These are phyloP conservation scores for Russula emetica DNA, from an alignment of 768 basidiomycete species.

Conservation along the genomic window DNA sequence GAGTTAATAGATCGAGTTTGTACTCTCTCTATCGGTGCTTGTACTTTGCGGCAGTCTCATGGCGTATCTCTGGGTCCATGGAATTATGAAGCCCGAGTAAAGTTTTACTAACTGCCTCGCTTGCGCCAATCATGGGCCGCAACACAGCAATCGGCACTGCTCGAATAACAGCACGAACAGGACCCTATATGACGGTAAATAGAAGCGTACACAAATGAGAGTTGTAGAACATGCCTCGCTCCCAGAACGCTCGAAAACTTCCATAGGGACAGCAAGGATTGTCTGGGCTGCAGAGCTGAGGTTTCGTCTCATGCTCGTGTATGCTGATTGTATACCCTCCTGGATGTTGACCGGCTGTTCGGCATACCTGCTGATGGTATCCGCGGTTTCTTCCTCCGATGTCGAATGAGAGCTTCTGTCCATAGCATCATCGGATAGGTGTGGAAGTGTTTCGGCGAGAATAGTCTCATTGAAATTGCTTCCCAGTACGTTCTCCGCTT, in stretches of 20 bases:
- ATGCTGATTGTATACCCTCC: constrained; percentile 91
- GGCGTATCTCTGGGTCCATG: constrained; percentile 76
- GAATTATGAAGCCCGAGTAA: constrained; percentile 90
- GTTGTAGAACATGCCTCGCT: constrained; percentile 60
- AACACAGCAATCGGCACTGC: constrained; percentile 97
- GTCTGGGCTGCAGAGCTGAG: constrained; percentile 95
- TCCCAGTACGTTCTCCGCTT: constrained; percentile 87
- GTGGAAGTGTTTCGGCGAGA: constrained; percentile 60
- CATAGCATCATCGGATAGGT: constrained; percentile 30
- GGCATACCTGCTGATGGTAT: constrained; percentile 83
- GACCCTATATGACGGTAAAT: constrained; percentile 52
- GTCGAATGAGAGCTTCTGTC: constrained; percentile 34
- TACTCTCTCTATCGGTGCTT: constrained; percentile 57
- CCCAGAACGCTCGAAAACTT: constrained; percentile 92
- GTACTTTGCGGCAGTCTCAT: constrained; percentile 91
- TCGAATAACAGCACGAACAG: constrained; percentile 89
- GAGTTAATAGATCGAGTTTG: not conserved
- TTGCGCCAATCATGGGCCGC: constrained; percentile 97
- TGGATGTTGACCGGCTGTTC: constrained; percentile 79
- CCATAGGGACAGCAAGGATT: constrained; percentile 98
- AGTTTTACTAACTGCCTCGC: constrained; percentile 94
- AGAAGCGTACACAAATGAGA: constrained; percentile 2
- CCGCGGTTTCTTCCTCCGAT: constrained; percentile 45
- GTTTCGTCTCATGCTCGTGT: constrained; percentile 80
- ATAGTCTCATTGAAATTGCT: constrained; percentile 65